Percentiles rank a stretch among this genome's conserved stretches.
Evolutionary conservation across 2,329 filamentous ascomycete genomes (phyloP).

Genomic region (Penicillium sp.): DNA sequence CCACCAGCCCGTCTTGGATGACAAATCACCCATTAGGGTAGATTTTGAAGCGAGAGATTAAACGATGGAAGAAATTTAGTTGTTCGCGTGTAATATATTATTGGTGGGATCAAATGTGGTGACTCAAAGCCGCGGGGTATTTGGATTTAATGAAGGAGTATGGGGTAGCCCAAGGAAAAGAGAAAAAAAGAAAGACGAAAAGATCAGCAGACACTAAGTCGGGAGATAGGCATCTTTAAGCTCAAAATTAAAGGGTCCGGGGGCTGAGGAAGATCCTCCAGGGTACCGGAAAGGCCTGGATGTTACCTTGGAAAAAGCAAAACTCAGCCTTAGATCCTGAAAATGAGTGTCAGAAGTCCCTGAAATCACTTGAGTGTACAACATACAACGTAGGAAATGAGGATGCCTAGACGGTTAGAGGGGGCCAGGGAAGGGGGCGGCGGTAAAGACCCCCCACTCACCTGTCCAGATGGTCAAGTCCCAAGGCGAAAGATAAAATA

Average conservation of each 20-base stretch:
- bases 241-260: conserved; percentile 10
- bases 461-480: too few species aligned
- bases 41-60: background rate
- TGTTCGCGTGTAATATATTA: background rate
- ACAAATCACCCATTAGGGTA: conserved; percentile 7
- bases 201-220: conserved; percentile 4
- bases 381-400: background rate
- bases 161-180: background rate
- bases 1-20: conserved; percentile 28
- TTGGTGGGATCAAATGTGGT: background rate
- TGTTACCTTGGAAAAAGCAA: conserved; percentile 3
- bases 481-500: conserved; percentile 3
- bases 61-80: background rate
- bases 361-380: background rate
- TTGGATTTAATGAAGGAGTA: background rate
- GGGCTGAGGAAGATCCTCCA: conserved; percentile 15
- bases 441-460: too few species aligned
- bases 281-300: background rate
- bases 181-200: background rate
- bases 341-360: background rate
- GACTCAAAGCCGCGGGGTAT: background rate
- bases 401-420: conserved; percentile 7
- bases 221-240: conserved; percentile 20
- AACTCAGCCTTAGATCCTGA: background rate
- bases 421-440: too few species aligned